phyloP scores from a whole-genome alignment of 164 flowering plant genomes.

The Chimonanthus salicifolius region DNA sequence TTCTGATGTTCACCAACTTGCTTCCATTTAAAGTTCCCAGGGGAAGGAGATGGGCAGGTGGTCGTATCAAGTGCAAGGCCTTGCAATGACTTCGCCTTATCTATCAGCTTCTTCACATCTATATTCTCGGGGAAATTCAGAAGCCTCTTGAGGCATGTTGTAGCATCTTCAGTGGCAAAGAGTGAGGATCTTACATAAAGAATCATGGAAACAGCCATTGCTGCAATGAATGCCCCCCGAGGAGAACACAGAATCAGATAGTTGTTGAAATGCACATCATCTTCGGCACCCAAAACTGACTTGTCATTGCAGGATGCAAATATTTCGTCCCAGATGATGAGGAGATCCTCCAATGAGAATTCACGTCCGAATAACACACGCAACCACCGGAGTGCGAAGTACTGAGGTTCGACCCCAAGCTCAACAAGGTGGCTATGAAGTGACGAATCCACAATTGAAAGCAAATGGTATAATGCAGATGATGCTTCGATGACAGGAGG shows the following conservation, averaged over 20 bases:
- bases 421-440: slow-evolving; percentile 80
- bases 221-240: slow-evolving; percentile 78
- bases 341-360: slow-evolving; percentile 62
- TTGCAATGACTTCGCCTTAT: slow-evolving; percentile 75
- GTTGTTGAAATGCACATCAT: slow-evolving; percentile 19
- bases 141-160: slow-evolving; percentile 79
- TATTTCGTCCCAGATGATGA: slow-evolving; percentile 87
- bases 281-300: slow-evolving; percentile 18
- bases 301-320: slow-evolving; percentile 58
- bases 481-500: slow-evolving; percentile 93
- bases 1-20: slow-evolving; percentile 35
- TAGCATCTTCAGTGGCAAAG: slow-evolving; percentile 86
- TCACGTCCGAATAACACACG: slow-evolving; percentile 91
- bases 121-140: slow-evolving; percentile 66
- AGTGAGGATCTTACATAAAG: slow-evolving; percentile 74
- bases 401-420: slow-evolving; percentile 95
- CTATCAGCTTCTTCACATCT: slow-evolving; percentile 52
- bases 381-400: slow-evolving; percentile 96
- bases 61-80: slow-evolving; percentile 49
- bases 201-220: slow-evolving; percentile 87
- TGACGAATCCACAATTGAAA: slow-evolving; percentile 73
- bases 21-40: slow-evolving; percentile 20
- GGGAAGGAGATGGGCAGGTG: slow-evolving; percentile 19
- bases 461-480: slow-evolving; percentile 74
- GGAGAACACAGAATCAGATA: slow-evolving; percentile 46